These are phyloP conservation scores for Pseudoscleropodium purum DNA, from an alignment of 225 moss, liverwort and hornwort genomes.

Conservation along the genomic window DNA sequence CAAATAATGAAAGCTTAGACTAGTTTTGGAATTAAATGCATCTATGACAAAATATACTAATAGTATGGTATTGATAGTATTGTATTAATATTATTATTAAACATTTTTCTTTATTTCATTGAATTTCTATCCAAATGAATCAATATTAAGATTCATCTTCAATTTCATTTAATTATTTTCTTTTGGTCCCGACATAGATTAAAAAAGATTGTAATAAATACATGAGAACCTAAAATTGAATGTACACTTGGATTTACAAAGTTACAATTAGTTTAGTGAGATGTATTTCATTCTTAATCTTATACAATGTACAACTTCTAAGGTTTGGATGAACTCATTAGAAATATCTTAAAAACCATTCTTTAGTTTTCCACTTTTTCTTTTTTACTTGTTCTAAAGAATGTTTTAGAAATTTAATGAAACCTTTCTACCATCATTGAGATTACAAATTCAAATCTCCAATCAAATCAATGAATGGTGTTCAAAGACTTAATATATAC, in stretches of 20 bases:
- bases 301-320: not conserved
- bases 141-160: not conserved
- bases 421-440: not conserved
- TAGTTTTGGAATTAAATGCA: not conserved
- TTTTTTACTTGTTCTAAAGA: not conserved
- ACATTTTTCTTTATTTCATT: not conserved
- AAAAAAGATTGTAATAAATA: not conserved
- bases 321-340: not conserved
- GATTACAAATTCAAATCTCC: not conserved
- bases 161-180: not conserved
- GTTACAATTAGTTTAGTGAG: not conserved
- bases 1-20: not conserved
- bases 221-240: not conserved
- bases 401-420: not conserved
- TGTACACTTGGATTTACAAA: not conserved
- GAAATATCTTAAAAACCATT: not conserved
- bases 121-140: not conserved
- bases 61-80: not conserved
- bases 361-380: not conserved
- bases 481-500: not conserved
- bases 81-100: not conserved
- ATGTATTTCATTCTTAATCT: not conserved
- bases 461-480: not conserved
- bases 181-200: not conserved
- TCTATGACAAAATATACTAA: not conserved